Conservation (phyloP, 108 stramenopile species). For the Aurantiochytrium sp. region DNA sequence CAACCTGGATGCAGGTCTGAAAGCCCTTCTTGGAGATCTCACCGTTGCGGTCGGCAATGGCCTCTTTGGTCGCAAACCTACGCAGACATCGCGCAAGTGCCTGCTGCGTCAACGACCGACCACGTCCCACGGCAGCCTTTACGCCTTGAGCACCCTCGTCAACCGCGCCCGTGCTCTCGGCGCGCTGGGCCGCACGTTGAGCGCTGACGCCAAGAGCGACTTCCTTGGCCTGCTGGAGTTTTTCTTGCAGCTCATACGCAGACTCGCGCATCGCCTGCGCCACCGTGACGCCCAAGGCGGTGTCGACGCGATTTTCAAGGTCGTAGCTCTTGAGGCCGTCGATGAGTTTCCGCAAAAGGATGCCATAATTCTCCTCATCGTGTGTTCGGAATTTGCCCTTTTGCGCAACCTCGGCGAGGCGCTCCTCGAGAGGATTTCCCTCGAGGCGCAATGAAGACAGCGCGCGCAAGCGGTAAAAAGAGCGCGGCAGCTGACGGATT, state of each 20-base stretch:
- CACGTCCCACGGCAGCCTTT: neutral
- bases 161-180: neutral
- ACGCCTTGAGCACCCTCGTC: neutral
- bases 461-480: neutral
- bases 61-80: neutral
- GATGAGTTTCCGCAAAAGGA: neutral
- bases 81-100: neutral
- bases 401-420: neutral
- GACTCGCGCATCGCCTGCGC: neutral
- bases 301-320: neutral
- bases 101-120: neutral
- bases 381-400: neutral
- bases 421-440: neutral
- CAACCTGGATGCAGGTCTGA: slow-evolving; percentile 1
- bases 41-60: neutral
- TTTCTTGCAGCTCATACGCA: neutral
- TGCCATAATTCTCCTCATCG: neutral
- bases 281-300: neutral
- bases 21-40: neutral
- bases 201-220: neutral
- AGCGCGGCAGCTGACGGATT: neutral
- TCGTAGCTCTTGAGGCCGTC: neutral
- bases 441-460: neutral
- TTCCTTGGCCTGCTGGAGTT: neutral
- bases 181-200: neutral